These are phyloP conservation scores for Adenanthera pavonina DNA, from an alignment of 306 rosid genomes.

Conservation along the genomic window DNA sequence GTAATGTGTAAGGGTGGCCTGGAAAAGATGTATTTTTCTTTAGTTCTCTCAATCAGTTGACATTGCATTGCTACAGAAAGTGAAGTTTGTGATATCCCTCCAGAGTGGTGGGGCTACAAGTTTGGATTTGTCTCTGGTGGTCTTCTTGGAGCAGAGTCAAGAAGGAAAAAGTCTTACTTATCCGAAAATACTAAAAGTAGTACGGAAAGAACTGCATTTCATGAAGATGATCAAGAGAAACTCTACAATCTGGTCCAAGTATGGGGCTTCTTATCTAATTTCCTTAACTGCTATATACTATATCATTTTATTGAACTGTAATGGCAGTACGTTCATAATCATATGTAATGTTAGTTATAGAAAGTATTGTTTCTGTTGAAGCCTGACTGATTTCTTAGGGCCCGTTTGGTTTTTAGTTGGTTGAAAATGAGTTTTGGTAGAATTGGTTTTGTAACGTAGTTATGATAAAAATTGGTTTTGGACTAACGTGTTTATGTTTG, in stretches of 20 bases:
- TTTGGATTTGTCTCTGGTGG: constrained; percentile 88
- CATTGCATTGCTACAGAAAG: constrained; percentile 52
- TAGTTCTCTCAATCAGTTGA: constrained; percentile 36
- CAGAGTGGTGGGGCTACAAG: constrained; percentile 95
- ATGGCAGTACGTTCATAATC: not conserved
- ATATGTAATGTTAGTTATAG: constrained; percentile 10
- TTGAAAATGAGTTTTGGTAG: too few relatives aligned
- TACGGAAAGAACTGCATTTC: constrained; percentile 71
- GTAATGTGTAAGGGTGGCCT: not conserved
- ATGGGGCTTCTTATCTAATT: constrained; percentile 38
- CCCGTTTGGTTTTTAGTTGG: too few relatives aligned
- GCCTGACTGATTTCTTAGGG: constrained; percentile 18
- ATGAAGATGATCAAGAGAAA: constrained; percentile 92
- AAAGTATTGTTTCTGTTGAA: constrained; percentile 6
- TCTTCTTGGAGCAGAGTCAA: constrained; percentile 79
- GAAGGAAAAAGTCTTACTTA: constrained; percentile 48
- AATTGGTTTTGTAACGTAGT: too few relatives aligned
- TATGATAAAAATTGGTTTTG: too few relatives aligned
- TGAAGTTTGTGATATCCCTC: constrained; percentile 44
- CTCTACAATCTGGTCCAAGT: constrained; percentile 95
- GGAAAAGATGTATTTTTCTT: not conserved
- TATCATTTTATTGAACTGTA: constrained; percentile 19
- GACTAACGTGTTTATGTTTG: too few relatives aligned
- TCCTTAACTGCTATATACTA: not conserved
- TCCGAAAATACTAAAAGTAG: constrained; percentile 43